A percentile compares a stretch with the other conserved stretches of the same genome.
Conservation (phyloP, 1,284 basidiomycete species). For the Termitomyces sp. region DNA sequence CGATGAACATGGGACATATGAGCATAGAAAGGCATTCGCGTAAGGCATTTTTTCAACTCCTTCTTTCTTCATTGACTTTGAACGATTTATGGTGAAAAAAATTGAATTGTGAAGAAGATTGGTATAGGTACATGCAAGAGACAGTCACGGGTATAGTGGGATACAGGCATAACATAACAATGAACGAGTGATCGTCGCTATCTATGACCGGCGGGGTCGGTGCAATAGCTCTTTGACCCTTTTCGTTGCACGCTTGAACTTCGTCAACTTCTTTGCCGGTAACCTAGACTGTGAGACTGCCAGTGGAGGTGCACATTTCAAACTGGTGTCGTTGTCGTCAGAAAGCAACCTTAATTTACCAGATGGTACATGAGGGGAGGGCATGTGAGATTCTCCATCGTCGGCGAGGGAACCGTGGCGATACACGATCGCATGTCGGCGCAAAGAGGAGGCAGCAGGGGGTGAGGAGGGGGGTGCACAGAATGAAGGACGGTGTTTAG, state of each 20-base stretch:
- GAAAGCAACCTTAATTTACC: not conserved
- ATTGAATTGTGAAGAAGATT: too few species aligned
- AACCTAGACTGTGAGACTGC: too few species aligned
- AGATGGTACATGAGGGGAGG: not conserved
- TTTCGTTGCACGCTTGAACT: not conserved
- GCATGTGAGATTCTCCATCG: not conserved
- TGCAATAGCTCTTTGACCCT: not conserved
- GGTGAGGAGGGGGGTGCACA: not conserved
- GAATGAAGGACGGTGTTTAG: not conserved
- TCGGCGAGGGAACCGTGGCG: slow-evolving; percentile 5
- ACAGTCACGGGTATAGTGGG: too few species aligned
- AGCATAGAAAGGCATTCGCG: too few species aligned
- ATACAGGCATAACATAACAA: too few species aligned
- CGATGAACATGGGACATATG: too few species aligned
- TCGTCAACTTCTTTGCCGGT: not conserved
- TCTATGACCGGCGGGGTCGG: not conserved
- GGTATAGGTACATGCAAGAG: too few species aligned
- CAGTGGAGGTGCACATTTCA: not conserved
- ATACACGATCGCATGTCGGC: not conserved
- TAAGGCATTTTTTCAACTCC: too few species aligned
- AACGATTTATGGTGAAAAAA: too few species aligned
- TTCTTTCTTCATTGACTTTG: too few species aligned
- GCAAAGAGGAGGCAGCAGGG: not conserved
- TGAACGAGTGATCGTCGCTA: not conserved
- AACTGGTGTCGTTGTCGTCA: not conserved